Base-by-base conservation (phyloP, 306 rosid genomes). In the Lathyrus oleraceus region DNA sequence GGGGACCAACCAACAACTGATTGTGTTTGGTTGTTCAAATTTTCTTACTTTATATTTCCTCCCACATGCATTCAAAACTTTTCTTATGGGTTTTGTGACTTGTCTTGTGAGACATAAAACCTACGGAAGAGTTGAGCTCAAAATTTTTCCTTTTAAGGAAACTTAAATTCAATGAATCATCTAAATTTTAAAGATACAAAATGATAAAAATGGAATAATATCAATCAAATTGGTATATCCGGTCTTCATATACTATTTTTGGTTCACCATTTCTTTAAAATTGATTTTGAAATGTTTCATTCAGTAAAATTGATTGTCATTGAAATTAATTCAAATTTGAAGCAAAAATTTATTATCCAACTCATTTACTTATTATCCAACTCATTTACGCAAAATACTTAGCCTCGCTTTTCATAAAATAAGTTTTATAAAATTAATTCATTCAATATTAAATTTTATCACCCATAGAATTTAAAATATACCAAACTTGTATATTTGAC, bases 1-100 rank as follows among this genome's bases (percentile, higher is more conserved):
- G 64, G 71, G 74, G 74, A 54, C 74, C 74, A 67, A 49, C 45
- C 30, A 69, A 69, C 68, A 40, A 40, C 68, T 13, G 11, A 12
- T 62, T 6, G 7, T 39, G 68, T 62, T 61, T 56, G 17, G 39
- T 14, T 30, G 5, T 30, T 30, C 7, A 30, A 30, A 27, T 6
- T 32, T 5, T 32, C 7, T 56, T 54, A 9, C 15, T 21, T 35
- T 15, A 5, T 36, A 30, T 2, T 61, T 38, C 10, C 30, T 23
- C 68, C 35, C 51, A 39, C 69, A 20, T 42, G 21, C 52, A 42
- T 40, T 63, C 12, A 35, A 42, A 20, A 40, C 53, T 0, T 13
- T 21, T 42, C 8, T 35, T 19, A 10, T 39, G 32, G 48, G 49
- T 21, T 6, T 62, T 19, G 10, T 38, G 17, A 61, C 52, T 62